Base-by-base conservation (phyloP, 2,329 filamentous ascomycete species). In the Aspergillus glaucus region DNA sequence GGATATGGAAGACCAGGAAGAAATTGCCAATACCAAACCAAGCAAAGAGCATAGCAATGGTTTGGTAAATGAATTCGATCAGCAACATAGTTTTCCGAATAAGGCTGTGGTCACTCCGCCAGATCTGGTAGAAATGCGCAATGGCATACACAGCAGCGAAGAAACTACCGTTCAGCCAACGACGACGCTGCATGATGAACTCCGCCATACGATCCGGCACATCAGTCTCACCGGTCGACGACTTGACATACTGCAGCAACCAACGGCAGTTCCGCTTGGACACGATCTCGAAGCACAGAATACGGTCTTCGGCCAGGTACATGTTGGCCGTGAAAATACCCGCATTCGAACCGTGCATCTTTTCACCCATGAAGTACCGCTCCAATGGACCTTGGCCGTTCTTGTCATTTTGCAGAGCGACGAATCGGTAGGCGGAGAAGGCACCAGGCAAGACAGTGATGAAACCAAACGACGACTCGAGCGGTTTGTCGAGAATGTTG, bases 1-100 rank as follows among this genome's bases (percentile, higher is more conserved):
- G 76, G 65, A 98, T 97, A 69, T 91, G 91, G 77, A 98, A 98
- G 59, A 98, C 92, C 64, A 98, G 75, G 80, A 97, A 98, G 79
- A 98, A 98, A 74, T 98, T 98, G 64, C 93, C 82, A 63, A 97
- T 93, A 61, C 87, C 89, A 66, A 98, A 97, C 93, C 93, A 98
- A 46, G 93, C 91, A 68, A 97, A 98, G 64, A 98, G 80, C 88
- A 97, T 96, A 77, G 88, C 95, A 70, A 85, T 79, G 1, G 89
- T 93, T 70, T 96, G 91, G 74, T 96, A 98, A 57, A 86, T 75
- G 68, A 96, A 97, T 67, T 98, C 93, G 57, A 97, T 71, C 61
- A 95, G 80, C 70, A 98, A 88, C 78, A 88, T 88, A 51, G 92
- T 74, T 69, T 97, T 96, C 59, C 93, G 83, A 39, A 95, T 64